Base-by-base conservation (phyloP, 1,284 basidiomycete species). In the Apiotrichum siamense region DNA sequence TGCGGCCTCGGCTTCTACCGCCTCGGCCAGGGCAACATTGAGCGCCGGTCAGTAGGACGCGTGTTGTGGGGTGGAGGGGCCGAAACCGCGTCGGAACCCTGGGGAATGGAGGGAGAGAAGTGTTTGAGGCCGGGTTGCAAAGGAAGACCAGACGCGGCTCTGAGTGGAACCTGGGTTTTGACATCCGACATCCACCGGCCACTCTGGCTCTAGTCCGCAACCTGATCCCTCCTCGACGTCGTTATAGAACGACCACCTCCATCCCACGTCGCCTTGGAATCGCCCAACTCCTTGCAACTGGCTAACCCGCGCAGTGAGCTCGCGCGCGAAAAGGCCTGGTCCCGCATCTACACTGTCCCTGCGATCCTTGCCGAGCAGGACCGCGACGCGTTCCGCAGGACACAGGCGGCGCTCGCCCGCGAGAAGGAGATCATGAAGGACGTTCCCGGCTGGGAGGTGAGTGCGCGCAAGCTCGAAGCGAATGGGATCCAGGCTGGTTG, bases 391-490 rank as follows among this genome's bases (percentile, higher is more conserved):
- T 93, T 88, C 79, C 81, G 91, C 61, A 81, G 91, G 46, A 77
- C 85, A 65, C 80, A 85, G 65, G 91, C 90, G n/a, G 83, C 84
- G 43, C 44, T 86, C 52, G 85, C 77, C 44, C 77, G 91, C 49
- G 94, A 98, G 76, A 81, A 81, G 76, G 86, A 85, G 77, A 90
- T 97, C 67, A 98, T 98, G 93, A 89, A 88, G 77, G 88, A 92
- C 66, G 91, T 97, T 35, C 80, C 81, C 48, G 89, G 83, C 49
- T 98, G 94, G 94, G 84, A 90, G 88, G 91, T 92, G 75, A 72
- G 87, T 81, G 3, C 17, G n/a, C 4, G 35, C 5, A 13, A n/a
- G n/a, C 15, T 9, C 26, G 25, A 20, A 37, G 20, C 18, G 35
- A 21, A 21, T 20, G 18, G 18, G 35, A 18, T 37, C n/a, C 32